Evolutionary conservation across 2,329 filamentous ascomycete species (phyloP).

Genomic region (Ophiosphaerella narmari): DNA sequence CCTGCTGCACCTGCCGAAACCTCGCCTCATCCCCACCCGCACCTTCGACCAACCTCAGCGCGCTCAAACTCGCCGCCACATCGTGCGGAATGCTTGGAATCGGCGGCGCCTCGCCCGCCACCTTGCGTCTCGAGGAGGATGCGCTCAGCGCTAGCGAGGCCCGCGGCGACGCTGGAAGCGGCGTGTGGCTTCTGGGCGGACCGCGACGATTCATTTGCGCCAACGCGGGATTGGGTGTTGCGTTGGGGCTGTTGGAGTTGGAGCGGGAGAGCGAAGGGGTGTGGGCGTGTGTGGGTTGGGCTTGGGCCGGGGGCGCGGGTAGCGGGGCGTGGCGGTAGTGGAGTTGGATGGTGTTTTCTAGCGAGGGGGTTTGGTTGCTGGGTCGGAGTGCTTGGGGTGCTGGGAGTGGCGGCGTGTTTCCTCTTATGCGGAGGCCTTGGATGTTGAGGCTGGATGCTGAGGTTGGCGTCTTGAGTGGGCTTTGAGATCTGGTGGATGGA

Average conservation of each 20-base stretch:
- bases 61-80: constrained; percentile 8
- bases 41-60: constrained; percentile 7
- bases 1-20: constrained; percentile 13
- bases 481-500: not conserved
- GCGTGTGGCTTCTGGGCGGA: constrained; percentile 11
- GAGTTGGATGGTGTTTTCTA: constrained; percentile 2
- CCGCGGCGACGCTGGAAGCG: constrained; percentile 22
- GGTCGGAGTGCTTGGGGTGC: constrained; percentile 12
- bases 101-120: constrained; percentile 8
- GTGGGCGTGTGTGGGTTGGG: not conserved
- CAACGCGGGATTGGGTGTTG: constrained; percentile 13
- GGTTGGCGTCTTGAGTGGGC: not conserved
- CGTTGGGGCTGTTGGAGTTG: not conserved
- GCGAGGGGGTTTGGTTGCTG: constrained; percentile 2
- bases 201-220: constrained; percentile 13
- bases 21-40: constrained; percentile 12
- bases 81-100: constrained; percentile 1
- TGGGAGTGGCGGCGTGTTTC: constrained; percentile 5
- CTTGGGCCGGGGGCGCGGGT: not conserved
- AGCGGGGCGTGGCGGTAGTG: constrained; percentile 6
- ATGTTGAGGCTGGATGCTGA: constrained; percentile 1
- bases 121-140: constrained; percentile 3
- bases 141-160: constrained; percentile 19
- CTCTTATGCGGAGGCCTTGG: constrained; percentile 8
- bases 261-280: not conserved